A percentile compares a stretch with the other conserved stretches of the same genome.
Evolutionary conservation across 257 asterid genomes (phyloP).

Genomic region (Jaltomata sinuosa): DNA sequence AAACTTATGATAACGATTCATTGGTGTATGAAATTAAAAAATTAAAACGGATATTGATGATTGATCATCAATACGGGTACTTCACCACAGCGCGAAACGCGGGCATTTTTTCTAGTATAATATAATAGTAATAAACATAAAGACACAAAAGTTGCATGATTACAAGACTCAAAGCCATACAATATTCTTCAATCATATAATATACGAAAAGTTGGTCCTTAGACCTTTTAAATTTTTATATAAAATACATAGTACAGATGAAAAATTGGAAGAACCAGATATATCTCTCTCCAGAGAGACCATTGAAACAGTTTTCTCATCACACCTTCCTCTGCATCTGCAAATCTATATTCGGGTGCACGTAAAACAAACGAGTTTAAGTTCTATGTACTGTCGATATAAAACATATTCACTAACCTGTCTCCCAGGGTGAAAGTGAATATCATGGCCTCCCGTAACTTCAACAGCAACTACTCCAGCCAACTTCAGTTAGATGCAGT

Average conservation of each 20-base stretch:
- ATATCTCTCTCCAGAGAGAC: neutral
- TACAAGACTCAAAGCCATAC: neutral
- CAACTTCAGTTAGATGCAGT: no score
- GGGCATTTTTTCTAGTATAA: no score
- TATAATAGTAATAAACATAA: neutral
- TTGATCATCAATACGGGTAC: no score
- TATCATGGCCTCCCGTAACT: no score
- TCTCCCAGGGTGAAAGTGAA: no score
- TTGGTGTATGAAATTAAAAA: no score
- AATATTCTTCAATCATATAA: neutral
- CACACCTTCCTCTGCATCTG: slow-evolving; percentile 1
- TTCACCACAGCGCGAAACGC: no score
- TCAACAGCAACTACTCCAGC: no score
- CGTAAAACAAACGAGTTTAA: neutral
- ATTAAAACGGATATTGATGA: no score
- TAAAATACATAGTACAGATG: neutral
- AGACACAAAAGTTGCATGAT: neutral
- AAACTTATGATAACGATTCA: no score
- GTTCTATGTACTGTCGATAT: neutral
- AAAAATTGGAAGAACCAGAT: neutral
- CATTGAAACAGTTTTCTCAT: neutral
- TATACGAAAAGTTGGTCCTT: neutral
- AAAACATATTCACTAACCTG: no score
- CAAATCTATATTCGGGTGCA: slow-evolving; percentile 1
- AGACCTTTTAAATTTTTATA: neutral